These are phyloP conservation scores for Neofusicoccum sp. DNA, from an alignment of 2,329 filamentous ascomycete genomes.

Conservation along the genomic window DNA sequence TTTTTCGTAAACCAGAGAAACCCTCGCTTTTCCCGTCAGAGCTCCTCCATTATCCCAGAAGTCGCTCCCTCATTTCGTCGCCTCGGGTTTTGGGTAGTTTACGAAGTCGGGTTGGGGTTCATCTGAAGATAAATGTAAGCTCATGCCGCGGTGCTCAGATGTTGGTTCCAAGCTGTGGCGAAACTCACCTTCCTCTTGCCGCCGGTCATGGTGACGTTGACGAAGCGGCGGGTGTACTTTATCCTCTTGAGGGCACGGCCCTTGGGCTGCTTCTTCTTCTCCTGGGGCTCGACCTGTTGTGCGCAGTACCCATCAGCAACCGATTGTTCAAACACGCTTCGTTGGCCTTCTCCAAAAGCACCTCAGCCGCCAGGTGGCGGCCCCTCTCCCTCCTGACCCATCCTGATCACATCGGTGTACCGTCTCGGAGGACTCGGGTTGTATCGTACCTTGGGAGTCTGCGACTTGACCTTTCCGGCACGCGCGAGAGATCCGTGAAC, in stretches of 20 bases:
- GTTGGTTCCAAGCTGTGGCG: slow-evolving; percentile 25
- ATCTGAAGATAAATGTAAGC: slow-evolving; percentile 54
- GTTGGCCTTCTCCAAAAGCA: slow-evolving; percentile 27
- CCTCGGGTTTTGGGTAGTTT: slow-evolving; percentile 33
- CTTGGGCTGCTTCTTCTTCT: slow-evolving; percentile 97
- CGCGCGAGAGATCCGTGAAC: slow-evolving; percentile 91
- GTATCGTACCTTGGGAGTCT: slow-evolving; percentile 78
- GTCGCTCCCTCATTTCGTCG: slow-evolving; percentile 7
- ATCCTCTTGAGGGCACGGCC: slow-evolving; percentile 96
- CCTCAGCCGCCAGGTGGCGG: neutral
- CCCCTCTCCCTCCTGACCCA: neutral
- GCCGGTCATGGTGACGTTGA: slow-evolving; percentile 95
- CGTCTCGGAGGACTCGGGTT: neutral
- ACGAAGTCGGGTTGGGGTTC: slow-evolving; percentile 81
- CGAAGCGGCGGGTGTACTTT: slow-evolving; percentile 94
- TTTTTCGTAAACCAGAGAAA: slow-evolving; percentile 9
- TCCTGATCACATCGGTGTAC: slow-evolving; percentile 35
- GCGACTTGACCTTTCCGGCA: slow-evolving; percentile 98
- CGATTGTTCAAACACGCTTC: neutral
- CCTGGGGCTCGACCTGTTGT: slow-evolving; percentile 75
- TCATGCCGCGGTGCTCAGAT: slow-evolving; percentile 2
- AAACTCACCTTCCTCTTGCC: slow-evolving; percentile 91
- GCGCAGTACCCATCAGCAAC: slow-evolving; percentile 6
- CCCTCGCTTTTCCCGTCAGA: slow-evolving; percentile 8
- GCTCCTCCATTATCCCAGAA: slow-evolving; percentile 19